These are phyloP conservation scores for Cladophialophora bantiana DNA, from an alignment of 2,329 filamentous ascomycete species.

Conservation along the genomic window DNA sequence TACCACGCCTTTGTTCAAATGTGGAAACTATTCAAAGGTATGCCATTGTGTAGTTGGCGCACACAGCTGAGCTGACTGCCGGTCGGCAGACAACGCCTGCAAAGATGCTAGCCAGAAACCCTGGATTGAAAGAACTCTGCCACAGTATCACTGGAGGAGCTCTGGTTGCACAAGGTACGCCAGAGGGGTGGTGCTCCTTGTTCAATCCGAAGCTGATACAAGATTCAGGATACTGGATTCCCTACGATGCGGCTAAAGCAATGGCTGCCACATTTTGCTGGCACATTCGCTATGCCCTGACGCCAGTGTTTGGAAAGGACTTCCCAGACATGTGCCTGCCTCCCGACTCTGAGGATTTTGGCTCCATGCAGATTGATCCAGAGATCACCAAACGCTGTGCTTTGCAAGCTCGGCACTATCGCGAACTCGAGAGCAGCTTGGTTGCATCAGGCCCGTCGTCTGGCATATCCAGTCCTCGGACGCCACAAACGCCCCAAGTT, in stretches of 20 bases:
- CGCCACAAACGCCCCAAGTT: slow-evolving; percentile 28
- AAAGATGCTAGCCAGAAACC: slow-evolving; percentile 79
- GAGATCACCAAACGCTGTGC: slow-evolving; percentile 63
- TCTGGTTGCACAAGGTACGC: slow-evolving; percentile 82
- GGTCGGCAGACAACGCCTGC: slow-evolving; percentile 77
- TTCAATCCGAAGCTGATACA: slow-evolving; percentile 24
- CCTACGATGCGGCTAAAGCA: slow-evolving; percentile 82
- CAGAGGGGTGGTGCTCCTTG: slow-evolving; percentile 17
- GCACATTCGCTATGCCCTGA: slow-evolving; percentile 80
- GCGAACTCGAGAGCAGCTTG: slow-evolving; percentile 42
- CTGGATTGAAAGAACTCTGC: slow-evolving; percentile 84
- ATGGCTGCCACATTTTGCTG: slow-evolving; percentile 90
- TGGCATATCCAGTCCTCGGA: slow-evolving; percentile 18
- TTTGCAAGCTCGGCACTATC: slow-evolving; percentile 44
- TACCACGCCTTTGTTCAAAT: slow-evolving; percentile 95
- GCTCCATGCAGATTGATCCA: slow-evolving; percentile 70
- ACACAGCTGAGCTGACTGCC: slow-evolving; percentile 13
- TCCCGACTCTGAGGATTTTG: slow-evolving; percentile 69
- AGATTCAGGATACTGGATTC: slow-evolving; percentile 89
- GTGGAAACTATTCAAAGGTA: slow-evolving; percentile 85
- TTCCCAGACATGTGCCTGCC: slow-evolving; percentile 77
- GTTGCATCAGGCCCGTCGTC: slow-evolving; percentile 15
- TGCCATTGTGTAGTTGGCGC: slow-evolving; percentile 37
- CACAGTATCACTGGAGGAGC: slow-evolving; percentile 95
- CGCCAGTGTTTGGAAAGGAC: slow-evolving; percentile 84